Evolutionary conservation across 306 rosid genomes (phyloP).

Genomic region (Lathyrus sativus): DNA sequence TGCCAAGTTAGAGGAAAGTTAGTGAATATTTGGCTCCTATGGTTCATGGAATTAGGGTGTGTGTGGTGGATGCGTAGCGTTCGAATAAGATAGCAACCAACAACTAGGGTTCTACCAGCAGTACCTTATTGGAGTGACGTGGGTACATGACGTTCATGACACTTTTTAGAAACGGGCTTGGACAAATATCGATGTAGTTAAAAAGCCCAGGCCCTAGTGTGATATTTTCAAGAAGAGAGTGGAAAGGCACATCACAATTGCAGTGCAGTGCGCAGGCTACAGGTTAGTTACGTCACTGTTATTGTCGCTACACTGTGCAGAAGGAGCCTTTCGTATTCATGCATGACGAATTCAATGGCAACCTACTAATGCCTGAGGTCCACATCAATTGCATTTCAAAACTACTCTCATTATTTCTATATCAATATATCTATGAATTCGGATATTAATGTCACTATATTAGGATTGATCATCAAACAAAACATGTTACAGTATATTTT

Average conservation of each 20-base stretch:
- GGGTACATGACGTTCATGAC: neutral
- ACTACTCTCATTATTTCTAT: neutral
- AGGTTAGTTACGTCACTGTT: slow-evolving; percentile 40
- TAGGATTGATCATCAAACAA: too few relatives aligned
- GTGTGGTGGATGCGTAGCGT: slow-evolving; percentile 23
- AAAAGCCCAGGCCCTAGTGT: slow-evolving; percentile 19
- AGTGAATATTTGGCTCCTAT: neutral
- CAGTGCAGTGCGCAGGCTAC: slow-evolving; percentile 25
- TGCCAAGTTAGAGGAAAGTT: slow-evolving; percentile 3
- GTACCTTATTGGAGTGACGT: slow-evolving; percentile 8
- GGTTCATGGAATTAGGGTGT: too few relatives aligned
- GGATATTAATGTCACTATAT: too few relatives aligned
- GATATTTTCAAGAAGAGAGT: slow-evolving; percentile 21
- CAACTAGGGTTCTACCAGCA: slow-evolving; percentile 5
- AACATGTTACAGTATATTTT: too few relatives aligned
- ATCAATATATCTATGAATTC: too few relatives aligned
- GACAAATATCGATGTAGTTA: slow-evolving; percentile 5
- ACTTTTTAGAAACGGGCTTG: slow-evolving; percentile 31
- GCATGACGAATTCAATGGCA: slow-evolving; percentile 34
- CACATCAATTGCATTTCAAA: slow-evolving; percentile 20
- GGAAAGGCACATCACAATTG: neutral
- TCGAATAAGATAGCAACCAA: slow-evolving; percentile 22
- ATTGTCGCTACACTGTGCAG: slow-evolving; percentile 29
- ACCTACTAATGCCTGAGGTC: slow-evolving; percentile 23
- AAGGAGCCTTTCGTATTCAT: slow-evolving; percentile 34